These are phyloP conservation scores for Cryptosporidium muris DNA, from an alignment of 169 alveolate genomes.

Conservation along the genomic window DNA sequence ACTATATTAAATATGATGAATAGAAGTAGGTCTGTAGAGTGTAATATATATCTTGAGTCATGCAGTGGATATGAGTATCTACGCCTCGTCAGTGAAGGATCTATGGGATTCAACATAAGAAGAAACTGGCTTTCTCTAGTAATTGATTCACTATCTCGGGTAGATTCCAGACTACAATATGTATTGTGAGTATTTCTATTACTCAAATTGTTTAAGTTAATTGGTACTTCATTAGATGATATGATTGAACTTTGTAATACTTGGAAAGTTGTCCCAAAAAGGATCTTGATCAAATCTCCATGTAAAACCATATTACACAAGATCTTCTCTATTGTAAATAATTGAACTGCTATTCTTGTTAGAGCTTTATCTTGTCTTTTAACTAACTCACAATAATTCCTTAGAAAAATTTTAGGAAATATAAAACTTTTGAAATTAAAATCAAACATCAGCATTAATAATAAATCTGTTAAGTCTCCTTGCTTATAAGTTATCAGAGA, in stretches of 20 bases:
- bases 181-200: neutral
- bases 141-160: too few species aligned
- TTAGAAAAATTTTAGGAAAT: slow-evolving; percentile 33
- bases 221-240: neutral
- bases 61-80: slow-evolving; percentile 54
- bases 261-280: slow-evolving; percentile 59
- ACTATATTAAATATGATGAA: slow-evolving; percentile 20
- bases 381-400: slow-evolving; percentile 43
- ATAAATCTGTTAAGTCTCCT: slow-evolving; percentile 43
- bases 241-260: slow-evolving; percentile 7
- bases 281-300: slow-evolving; percentile 9
- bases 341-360: slow-evolving; percentile 65
- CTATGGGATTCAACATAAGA: neutral
- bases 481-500: slow-evolving; percentile 9
- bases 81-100: slow-evolving; percentile 1
- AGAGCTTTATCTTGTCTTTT: slow-evolving; percentile 47
- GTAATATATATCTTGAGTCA: slow-evolving; percentile 46
- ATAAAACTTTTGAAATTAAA: slow-evolving; percentile 20
- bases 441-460: slow-evolving; percentile 28
- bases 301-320: slow-evolving; percentile 27
- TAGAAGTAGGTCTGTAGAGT: slow-evolving; percentile 16
- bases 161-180: too few species aligned
- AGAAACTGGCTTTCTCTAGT: too few species aligned
- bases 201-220: neutral
- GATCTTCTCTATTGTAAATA: slow-evolving; percentile 55